A percentile compares a stretch with the other conserved stretches of the same genome.
These are phyloP conservation scores for Ulmus americana DNA, from an alignment of 331 rosid genomes.

Conservation along the genomic window DNA sequence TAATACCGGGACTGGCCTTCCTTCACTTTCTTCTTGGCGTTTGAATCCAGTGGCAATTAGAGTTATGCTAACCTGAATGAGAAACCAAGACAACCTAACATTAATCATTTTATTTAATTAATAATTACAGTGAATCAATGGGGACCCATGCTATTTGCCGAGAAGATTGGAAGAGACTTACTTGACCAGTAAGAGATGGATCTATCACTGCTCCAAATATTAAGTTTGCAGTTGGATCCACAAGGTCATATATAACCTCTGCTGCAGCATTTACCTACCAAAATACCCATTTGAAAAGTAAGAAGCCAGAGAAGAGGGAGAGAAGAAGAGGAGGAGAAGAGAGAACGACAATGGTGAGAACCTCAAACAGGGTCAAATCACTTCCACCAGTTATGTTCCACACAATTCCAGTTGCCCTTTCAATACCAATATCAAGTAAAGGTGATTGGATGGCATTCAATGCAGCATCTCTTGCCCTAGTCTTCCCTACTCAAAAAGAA, in stretches of 20 bases:
- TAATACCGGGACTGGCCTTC: slow-evolving; percentile 65
- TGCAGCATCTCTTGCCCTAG: slow-evolving; percentile 98
- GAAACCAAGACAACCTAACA: slow-evolving; percentile 20
- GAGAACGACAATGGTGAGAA: slow-evolving; percentile 25
- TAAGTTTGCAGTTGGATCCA: slow-evolving; percentile 91
- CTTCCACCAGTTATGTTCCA: slow-evolving; percentile 99
- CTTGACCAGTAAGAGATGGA: slow-evolving; percentile 95
- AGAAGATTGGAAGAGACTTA: slow-evolving; percentile 38
- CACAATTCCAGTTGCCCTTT: slow-evolving; percentile 98
- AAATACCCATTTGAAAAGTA: slow-evolving; percentile 20
- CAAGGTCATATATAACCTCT: slow-evolving; percentile 97
- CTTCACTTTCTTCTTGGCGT: slow-evolving; percentile 95
- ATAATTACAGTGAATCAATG: too few species aligned
- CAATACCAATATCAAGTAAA: slow-evolving; percentile 91
- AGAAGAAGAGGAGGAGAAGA: not conserved
- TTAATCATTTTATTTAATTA: not conserved
- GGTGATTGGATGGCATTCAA: slow-evolving; percentile 98
- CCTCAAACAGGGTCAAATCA: slow-evolving; percentile 94
- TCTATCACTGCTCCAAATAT: slow-evolving; percentile 98
- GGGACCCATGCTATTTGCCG: not conserved
- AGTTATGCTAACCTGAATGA: slow-evolving; percentile 82
- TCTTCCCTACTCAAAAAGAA: slow-evolving; percentile 62
- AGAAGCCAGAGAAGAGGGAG: not conserved
- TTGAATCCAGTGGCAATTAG: slow-evolving; percentile 96
- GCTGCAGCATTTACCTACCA: slow-evolving; percentile 97